These are phyloP conservation scores for Annona cherimola DNA, from an alignment of 164 flowering plant genomes.

Conservation along the genomic window DNA sequence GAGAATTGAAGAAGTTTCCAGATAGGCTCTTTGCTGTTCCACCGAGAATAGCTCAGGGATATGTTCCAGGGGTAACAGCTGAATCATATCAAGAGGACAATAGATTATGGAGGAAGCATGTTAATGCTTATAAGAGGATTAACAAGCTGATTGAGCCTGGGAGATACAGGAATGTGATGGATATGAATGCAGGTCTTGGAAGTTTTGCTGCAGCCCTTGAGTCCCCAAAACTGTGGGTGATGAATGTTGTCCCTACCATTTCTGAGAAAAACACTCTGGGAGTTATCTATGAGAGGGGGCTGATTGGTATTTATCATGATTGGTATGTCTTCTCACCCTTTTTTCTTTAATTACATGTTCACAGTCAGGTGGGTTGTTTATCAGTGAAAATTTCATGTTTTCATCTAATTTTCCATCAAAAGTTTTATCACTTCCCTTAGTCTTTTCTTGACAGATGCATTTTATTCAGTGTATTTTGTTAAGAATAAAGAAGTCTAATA, in stretches of 20 bases:
- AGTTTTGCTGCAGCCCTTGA: constrained; percentile 82
- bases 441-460: neutral
- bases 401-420: too few relatives aligned
- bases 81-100: constrained; percentile 62
- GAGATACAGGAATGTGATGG: constrained; percentile 78
- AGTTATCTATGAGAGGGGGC: constrained; percentile 74
- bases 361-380: neutral
- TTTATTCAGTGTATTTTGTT: neutral
- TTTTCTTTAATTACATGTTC: neutral
- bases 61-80: constrained; percentile 51
- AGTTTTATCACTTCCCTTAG: neutral
- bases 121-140: constrained; percentile 57
- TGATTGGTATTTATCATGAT: constrained; percentile 87
- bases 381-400: neutral
- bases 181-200: constrained; percentile 91
- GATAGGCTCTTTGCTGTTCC: constrained; percentile 69
- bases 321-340: constrained; percentile 39
- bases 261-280: constrained; percentile 61
- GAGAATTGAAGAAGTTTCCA: constrained; percentile 74
- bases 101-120: constrained; percentile 71
- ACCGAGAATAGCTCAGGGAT: constrained; percentile 58
- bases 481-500: neutral
- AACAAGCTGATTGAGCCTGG: constrained; percentile 54
- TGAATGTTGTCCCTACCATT: constrained; percentile 84
- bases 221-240: constrained; percentile 79